These are phyloP conservation scores for Cystobasidium slooffiae DNA, from an alignment of 1,284 basidiomycete species.

Conservation along the genomic window DNA sequence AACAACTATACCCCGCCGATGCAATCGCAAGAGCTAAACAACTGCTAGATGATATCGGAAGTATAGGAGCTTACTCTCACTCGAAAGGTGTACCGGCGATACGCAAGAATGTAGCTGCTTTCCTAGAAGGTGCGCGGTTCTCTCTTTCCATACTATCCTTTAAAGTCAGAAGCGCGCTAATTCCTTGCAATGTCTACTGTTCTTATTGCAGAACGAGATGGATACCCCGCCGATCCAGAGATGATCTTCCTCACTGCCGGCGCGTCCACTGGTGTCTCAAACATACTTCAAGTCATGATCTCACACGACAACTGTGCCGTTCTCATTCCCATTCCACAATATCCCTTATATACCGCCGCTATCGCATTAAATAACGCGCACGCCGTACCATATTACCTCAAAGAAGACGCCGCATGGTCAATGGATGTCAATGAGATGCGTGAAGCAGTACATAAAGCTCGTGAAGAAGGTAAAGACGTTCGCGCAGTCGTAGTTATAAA, in stretches of 20 bases:
- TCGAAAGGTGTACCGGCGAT: conserved; percentile 91
- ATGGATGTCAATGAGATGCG: conserved; percentile 76
- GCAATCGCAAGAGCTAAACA: conserved; percentile 80
- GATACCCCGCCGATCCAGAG: conserved; percentile 78
- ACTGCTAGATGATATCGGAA: conserved; percentile 84
- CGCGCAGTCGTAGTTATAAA: conserved; percentile 93
- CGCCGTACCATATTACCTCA: conserved; percentile 86
- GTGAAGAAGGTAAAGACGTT: conserved; percentile 67
- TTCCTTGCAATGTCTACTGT: neutral
- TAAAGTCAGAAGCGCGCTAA: neutral
- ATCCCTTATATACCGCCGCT: conserved; percentile 94
- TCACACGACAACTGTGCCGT: conserved; percentile 68
- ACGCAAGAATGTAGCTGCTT: conserved; percentile 84
- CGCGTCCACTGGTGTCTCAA: conserved; percentile 87
- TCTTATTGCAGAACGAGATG: conserved; percentile 74
- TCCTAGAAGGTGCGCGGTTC: conserved; percentile 72
- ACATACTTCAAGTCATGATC: conserved; percentile 82
- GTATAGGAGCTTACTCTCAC: conserved; percentile 93
- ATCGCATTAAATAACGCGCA: conserved; percentile 81
- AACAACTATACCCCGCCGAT: conserved; percentile 79
- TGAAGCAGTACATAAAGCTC: conserved; percentile 70
- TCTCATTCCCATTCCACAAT: conserved; percentile 96
- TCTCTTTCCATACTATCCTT: conserved; percentile 12
- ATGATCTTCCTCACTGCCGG: conserved; percentile 93
- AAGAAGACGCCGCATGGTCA: conserved; percentile 81